Evolutionary conservation across 768 basidiomycete species (phyloP), one percentile per base, ranked within the genome.

Genomic region (Lanmaoa rubissima): DNA sequence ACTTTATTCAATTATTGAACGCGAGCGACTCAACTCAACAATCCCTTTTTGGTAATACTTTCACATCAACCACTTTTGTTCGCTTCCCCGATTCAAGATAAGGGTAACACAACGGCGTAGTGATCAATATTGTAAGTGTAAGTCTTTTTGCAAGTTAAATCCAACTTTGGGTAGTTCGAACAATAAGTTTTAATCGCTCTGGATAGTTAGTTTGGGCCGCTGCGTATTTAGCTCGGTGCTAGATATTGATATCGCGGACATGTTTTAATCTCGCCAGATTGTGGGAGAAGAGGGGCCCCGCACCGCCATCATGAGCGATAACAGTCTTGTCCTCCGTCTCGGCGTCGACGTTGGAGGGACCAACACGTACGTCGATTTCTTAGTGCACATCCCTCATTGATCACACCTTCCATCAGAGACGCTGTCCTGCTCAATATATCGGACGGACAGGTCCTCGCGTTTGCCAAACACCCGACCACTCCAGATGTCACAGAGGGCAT

Each of bases 401-500:
- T 31, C 17, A 19, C 28, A n/a, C 12, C 38, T 2, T 4, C 17
- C 6, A 16, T 2, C 48, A 78, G 76, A n/a, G 71, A 72, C 49
- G 69, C 71, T 8, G 69, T 71, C 34, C 56, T 72, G 0, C 62
- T 73, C 39, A 36, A 66, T 44, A 44, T 58, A 3, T 48, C 61
- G 0, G 39, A 60, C 8, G 39, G 59, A 31, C 60, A 36, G 4
- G 58, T 75, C 12, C 49, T 75, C 26, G 66, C 69, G 7, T 68
- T 64, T 0, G 63, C 70, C 32, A 88, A 87, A 63, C 73, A 76
- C 16, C 76, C 76, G 0, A 87, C 86, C 0, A 86, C 86, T 0
- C 62, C 77, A 8, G 77, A 84, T 53, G 79, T 86, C 50, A 84
- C 84, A 1, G 72, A 71, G 14, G 86, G 86, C 32, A 86, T 88